phyloP scores from a whole-genome alignment of 495 filamentous ascomycete genomes.

The Penicillium soppii region DNA sequence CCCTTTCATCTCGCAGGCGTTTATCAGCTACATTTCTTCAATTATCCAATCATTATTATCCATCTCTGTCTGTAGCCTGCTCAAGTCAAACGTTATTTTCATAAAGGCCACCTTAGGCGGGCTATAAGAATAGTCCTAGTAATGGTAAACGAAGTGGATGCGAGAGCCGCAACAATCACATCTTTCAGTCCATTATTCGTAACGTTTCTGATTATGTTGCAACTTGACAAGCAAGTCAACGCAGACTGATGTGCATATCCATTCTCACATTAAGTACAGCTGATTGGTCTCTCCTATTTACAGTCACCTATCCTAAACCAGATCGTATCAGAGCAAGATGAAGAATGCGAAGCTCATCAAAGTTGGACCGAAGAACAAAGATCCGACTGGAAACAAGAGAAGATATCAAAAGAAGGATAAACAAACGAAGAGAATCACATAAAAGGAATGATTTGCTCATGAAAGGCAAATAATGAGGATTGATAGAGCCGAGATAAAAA shows the following conservation, averaged over 20 bases:
- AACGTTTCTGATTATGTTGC: too few species aligned
- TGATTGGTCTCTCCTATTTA: slow-evolving; percentile 20
- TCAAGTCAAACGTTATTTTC: too few species aligned
- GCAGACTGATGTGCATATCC: slow-evolving; percentile 19
- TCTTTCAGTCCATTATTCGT: too few species aligned
- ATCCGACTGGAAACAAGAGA: neutral
- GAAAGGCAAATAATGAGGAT: slow-evolving; percentile 1
- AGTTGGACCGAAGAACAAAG: neutral
- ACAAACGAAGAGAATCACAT: slow-evolving; percentile 12
- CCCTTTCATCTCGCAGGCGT: too few species aligned
- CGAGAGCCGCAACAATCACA: too few species aligned
- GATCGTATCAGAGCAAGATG: slow-evolving; percentile 8
- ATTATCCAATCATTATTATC: too few species aligned
- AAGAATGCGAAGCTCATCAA: neutral
- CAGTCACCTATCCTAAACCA: slow-evolving; percentile 14
- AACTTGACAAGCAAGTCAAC: neutral
- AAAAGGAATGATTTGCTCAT: slow-evolving; percentile 15
- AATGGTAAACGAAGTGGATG: too few species aligned
- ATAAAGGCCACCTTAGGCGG: too few species aligned
- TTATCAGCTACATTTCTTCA: too few species aligned
- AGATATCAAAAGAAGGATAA: slow-evolving; percentile 5
- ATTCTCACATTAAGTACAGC: slow-evolving; percentile 39
- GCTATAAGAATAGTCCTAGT: too few species aligned
- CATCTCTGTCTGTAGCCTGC: too few species aligned
- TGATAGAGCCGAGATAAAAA: slow-evolving; percentile 21